These are phyloP conservation scores for Aspergillus ibericus DNA, from an alignment of 2,329 filamentous ascomycete genomes.

Conservation along the genomic window DNA sequence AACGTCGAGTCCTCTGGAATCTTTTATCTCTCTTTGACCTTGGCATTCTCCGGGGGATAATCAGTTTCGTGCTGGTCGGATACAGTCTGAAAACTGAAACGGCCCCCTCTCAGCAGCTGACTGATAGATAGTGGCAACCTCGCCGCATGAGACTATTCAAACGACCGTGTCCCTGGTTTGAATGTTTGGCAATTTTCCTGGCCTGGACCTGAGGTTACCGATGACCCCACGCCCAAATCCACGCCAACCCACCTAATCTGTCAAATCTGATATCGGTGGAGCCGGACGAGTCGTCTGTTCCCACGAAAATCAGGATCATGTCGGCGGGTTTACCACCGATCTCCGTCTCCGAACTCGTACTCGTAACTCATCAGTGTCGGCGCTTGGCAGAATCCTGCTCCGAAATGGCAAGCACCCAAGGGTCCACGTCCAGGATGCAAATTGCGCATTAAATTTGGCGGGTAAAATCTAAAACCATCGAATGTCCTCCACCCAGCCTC, in stretches of 20 bases:
- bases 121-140: background rate
- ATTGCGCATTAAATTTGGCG: background rate
- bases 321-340: background rate
- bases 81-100: background rate
- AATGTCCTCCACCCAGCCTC: background rate
- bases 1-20: background rate
- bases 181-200: too few species aligned
- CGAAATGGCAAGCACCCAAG: background rate
- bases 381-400: too few species aligned
- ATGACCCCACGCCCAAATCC: background rate
- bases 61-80: background rate
- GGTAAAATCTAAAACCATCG: background rate
- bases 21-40: background rate
- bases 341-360: background rate
- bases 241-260: background rate
- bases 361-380: background rate
- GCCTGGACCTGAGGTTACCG: too few species aligned
- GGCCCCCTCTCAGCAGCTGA: background rate
- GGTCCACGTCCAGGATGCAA: background rate
- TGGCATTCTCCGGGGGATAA: background rate
- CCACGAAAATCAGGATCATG: background rate
- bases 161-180: too few species aligned
- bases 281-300: background rate
- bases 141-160: background rate
- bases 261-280: conserved; percentile 3